Conservation (phyloP, 169 alveolate genomes). For the Babesia bigemina region DNA sequence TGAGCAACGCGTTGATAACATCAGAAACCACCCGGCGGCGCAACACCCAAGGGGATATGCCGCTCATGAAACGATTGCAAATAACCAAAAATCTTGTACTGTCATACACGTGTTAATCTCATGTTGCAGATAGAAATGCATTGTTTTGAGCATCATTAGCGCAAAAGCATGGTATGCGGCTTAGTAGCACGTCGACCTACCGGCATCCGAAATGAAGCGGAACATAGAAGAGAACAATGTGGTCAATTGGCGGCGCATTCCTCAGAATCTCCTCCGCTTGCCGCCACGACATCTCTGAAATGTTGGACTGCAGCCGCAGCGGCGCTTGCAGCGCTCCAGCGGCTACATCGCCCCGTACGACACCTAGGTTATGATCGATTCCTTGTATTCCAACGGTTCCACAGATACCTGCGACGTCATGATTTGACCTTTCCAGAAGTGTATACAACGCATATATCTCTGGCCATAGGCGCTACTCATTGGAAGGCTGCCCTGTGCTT, state of each 20-base stretch:
- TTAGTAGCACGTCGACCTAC: neutral
- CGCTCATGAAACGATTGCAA: no score
- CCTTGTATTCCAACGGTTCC: neutral
- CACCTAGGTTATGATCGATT: neutral
- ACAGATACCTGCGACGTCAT: no score
- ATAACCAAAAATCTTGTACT: no score
- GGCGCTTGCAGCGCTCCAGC: conserved; percentile 2
- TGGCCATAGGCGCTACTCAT: neutral
- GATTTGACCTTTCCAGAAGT: neutral
- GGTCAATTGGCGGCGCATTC: conserved; percentile 32
- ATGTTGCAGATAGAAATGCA: no score
- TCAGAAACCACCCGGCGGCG: no score
- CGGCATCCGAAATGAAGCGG: conserved; percentile 35
- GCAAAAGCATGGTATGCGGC: no score
- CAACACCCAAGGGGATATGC: no score
- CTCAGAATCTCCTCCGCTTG: conserved; percentile 2
- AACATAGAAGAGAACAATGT: conserved; percentile 44
- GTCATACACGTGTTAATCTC: no score
- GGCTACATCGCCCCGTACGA: neutral
- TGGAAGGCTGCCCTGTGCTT: neutral
- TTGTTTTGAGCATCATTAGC: no score
- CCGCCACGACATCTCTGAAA: conserved; percentile 30
- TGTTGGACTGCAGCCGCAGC: neutral
- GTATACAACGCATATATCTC: neutral
- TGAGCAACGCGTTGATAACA: no score